phyloP scores from a whole-genome alignment of 192 early-diverging fungal genomes.

The Dissophora globulifera region DNA sequence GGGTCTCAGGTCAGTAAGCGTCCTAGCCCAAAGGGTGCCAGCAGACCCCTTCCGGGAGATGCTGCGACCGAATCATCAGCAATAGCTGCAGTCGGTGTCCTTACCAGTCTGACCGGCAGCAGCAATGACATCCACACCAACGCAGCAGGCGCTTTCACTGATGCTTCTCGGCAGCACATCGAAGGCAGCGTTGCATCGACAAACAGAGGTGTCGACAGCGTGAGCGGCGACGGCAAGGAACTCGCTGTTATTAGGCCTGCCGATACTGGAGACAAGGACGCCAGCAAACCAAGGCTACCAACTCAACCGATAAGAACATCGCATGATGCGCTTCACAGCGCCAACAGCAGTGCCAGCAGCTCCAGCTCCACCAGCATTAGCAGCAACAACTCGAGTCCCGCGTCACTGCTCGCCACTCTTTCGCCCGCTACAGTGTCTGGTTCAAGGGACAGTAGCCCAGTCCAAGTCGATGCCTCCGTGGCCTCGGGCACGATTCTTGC shows the following conservation, averaged over 20 bases:
- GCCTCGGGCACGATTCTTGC: constrained; percentile 31
- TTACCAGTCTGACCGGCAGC: not conserved
- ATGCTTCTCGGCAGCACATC: no score
- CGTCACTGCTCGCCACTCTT: constrained; percentile 3
- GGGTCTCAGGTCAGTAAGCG: constrained; percentile 34
- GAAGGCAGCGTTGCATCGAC: not conserved
- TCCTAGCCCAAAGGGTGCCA: constrained; percentile 16
- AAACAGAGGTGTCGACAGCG: not conserved
- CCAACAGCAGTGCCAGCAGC: not conserved
- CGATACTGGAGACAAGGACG: not conserved
- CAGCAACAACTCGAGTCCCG: constrained; percentile 9
- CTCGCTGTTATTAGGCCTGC: not conserved
- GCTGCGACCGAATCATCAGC: not conserved
- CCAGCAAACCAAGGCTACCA: not conserved
- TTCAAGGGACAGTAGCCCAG: constrained; percentile 21
- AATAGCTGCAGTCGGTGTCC: not conserved
- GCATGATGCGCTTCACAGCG: constrained; percentile 1
- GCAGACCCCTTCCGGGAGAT: not conserved
- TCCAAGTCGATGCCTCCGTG: constrained; percentile 28
- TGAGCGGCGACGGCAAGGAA: constrained; percentile 1
- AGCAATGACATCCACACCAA: not conserved
- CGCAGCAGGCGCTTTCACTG: no score
- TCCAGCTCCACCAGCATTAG: constrained; percentile 3
- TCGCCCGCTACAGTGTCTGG: not conserved
- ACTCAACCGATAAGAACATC: not conserved